These are phyloP conservation scores for Pisolithus thermaeus DNA, from an alignment of 1,284 basidiomycete species.

Conservation along the genomic window DNA sequence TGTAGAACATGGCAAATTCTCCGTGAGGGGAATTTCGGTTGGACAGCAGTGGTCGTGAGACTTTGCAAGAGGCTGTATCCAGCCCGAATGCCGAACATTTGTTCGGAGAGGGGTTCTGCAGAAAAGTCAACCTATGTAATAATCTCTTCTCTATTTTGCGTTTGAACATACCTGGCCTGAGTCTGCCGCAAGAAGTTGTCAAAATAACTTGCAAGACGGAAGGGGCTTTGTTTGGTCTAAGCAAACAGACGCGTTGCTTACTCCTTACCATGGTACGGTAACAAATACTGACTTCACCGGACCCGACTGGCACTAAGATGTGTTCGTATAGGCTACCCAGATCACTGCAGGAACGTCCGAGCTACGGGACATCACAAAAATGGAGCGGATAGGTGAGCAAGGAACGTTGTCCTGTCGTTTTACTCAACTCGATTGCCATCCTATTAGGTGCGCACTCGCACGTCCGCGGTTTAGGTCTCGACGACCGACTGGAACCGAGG, in stretches of 20 bases:
- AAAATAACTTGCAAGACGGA: not conserved
- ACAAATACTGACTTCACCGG: not conserved
- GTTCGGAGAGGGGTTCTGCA: not conserved
- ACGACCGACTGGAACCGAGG: conserved; percentile 86
- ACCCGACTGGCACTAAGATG: conserved; percentile 10
- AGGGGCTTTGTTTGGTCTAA: conserved; percentile 24
- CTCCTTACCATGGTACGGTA: conserved; percentile 19
- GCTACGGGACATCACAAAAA: conserved; percentile 87
- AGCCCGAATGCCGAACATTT: conserved; percentile 17
- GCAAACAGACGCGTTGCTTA: conserved; percentile 30
- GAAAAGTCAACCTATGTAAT: not conserved
- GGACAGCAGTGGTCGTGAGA: conserved; percentile 2
- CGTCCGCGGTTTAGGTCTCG: conserved; percentile 90
- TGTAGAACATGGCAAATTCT: conserved; percentile 1
- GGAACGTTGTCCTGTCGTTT: conserved; percentile 2
- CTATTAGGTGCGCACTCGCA: conserved; percentile 90
- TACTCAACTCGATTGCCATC: conserved; percentile 5
- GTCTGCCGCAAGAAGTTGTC: not conserved
- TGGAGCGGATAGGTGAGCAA: conserved; percentile 85
- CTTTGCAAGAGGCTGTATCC: conserved; percentile 12
- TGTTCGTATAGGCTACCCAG: conserved; percentile 47
- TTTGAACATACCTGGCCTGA: not conserved
- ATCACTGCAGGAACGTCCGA: conserved; percentile 71
- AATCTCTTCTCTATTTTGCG: not conserved
- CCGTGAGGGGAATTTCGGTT: conserved; percentile 3